Percentiles rank a stretch among this genome's conserved stretches.
phyloP scores from a whole-genome alignment of 345 rosid genomes.

The Salix viminalis region DNA sequence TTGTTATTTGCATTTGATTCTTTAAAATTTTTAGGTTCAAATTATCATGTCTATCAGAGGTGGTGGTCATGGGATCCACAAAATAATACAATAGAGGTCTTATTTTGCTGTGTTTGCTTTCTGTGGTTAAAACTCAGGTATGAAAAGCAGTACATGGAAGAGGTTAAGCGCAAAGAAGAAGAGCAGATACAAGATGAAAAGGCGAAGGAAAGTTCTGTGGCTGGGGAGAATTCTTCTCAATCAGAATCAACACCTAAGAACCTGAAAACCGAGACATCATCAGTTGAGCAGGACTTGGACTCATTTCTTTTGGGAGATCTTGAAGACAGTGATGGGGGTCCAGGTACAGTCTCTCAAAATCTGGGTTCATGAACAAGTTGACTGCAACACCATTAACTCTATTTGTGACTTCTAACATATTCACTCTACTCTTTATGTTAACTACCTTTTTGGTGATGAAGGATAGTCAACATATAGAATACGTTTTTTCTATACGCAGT shows the following conservation, averaged over 20 bases:
- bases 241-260: constrained; percentile 39
- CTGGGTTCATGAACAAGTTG: background rate
- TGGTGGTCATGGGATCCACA: background rate
- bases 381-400: background rate
- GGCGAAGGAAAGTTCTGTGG: constrained; percentile 37
- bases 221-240: constrained; percentile 27
- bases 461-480: background rate
- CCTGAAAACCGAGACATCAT: constrained; percentile 42
- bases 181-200: constrained; percentile 44
- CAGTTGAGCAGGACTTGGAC: constrained; percentile 79
- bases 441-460: background rate
- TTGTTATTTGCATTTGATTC: background rate
- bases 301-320: constrained; percentile 85
- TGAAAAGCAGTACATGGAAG: constrained; percentile 76
- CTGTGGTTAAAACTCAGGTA: constrained; percentile 13
- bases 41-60: background rate
- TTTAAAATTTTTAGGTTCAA: background rate
- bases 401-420: background rate
- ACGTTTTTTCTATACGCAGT: background rate
- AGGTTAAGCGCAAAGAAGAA: constrained; percentile 59
- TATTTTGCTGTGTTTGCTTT: background rate
- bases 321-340: constrained; percentile 78
- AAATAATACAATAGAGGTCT: background rate
- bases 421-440: background rate
- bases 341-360: constrained; percentile 38